Conservation (phyloP, 2,329 filamentous ascomycete species). For the Clarireedia homoeocarpa region DNA sequence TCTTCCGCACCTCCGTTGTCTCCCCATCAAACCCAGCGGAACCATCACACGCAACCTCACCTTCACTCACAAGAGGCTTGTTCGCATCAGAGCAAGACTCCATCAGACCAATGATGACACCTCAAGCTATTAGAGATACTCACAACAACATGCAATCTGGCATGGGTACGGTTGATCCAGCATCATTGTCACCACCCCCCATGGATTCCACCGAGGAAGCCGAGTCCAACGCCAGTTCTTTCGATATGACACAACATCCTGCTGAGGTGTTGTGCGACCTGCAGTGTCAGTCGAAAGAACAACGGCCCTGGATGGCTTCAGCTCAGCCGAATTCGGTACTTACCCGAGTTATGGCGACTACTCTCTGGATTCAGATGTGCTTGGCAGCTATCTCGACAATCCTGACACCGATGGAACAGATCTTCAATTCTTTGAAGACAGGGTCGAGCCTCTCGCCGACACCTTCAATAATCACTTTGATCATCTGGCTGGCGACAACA, state of each 20-base stretch:
- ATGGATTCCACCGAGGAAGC: slow-evolving; percentile 44
- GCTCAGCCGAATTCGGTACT: slow-evolving; percentile 41
- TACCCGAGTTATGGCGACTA: slow-evolving; percentile 40
- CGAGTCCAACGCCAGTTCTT: slow-evolving; percentile 32
- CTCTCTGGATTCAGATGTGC: slow-evolving; percentile 56
- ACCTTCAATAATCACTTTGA: slow-evolving; percentile 57
- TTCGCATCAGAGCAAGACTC: slow-evolving; percentile 40
- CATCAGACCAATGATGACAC: slow-evolving; percentile 15
- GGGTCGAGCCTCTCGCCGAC: slow-evolving; percentile 67
- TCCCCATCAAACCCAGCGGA: slow-evolving; percentile 35
- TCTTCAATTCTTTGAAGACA: slow-evolving; percentile 69
- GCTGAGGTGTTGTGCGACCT: slow-evolving; percentile 99
- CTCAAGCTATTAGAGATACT: slow-evolving; percentile 24
- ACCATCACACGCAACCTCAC: slow-evolving; percentile 30
- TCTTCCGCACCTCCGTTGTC: slow-evolving; percentile 37
- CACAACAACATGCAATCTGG: slow-evolving; percentile 24
- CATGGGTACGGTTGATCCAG: slow-evolving; percentile 50
- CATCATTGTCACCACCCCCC: slow-evolving; percentile 47
- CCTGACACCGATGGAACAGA: slow-evolving; percentile 62
- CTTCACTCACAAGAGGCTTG: slow-evolving; percentile 49
- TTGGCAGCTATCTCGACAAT: slow-evolving; percentile 54
- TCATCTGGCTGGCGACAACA: slow-evolving; percentile 57
- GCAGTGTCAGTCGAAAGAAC: slow-evolving; percentile 89
- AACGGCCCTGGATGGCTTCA: slow-evolving; percentile 28
- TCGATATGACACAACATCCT: slow-evolving; percentile 99